Percentiles rank a stretch among this genome's conserved stretches.
These are phyloP conservation scores for Globisporangium perplexum DNA, from an alignment of 352 stramenopile species.

Conservation along the genomic window DNA sequence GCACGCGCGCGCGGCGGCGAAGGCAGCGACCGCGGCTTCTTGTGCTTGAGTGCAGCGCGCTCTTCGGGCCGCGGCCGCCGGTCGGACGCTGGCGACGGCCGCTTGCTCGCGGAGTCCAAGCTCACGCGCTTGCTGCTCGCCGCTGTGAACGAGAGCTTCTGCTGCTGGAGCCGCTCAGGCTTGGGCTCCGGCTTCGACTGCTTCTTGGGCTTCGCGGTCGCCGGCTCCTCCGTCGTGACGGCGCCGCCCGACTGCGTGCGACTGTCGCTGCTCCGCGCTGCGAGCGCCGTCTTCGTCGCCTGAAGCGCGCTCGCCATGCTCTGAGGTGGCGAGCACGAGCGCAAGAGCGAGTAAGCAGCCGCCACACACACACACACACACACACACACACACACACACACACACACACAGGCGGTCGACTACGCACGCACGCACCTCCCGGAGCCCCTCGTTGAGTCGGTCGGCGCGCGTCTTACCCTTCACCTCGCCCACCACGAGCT, in stretches of 20 bases:
- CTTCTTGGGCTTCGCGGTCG: neutral
- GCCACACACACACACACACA: neutral
- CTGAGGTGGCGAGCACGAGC: neutral
- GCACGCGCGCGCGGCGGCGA: neutral
- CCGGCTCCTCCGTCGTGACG: neutral
- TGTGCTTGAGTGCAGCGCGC: slow-evolving; percentile 2
- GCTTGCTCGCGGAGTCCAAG: slow-evolving; percentile 7
- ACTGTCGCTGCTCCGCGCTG: neutral
- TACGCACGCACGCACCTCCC: slow-evolving; percentile 23
- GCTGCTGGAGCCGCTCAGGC: slow-evolving; percentile 7
- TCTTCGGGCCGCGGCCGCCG: neutral
- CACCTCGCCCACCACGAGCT: slow-evolving; percentile 50
- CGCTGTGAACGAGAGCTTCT: slow-evolving; percentile 8
- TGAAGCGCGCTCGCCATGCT: slow-evolving; percentile 12
- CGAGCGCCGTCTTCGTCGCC: slow-evolving; percentile 4
- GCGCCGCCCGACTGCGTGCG: neutral
- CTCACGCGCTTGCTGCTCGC: slow-evolving; percentile 1
- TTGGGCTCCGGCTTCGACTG: neutral
- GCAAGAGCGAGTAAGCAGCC: neutral
- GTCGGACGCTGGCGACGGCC: neutral
- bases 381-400: too few species aligned
- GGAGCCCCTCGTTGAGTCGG: slow-evolving; percentile 45
- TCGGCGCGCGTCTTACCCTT: slow-evolving; percentile 53
- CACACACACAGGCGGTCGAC: too few species aligned
- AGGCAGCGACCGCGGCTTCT: slow-evolving; percentile 3